Conservation (phyloP, 345 rosid genomes). For the Erodium maritimum region DNA sequence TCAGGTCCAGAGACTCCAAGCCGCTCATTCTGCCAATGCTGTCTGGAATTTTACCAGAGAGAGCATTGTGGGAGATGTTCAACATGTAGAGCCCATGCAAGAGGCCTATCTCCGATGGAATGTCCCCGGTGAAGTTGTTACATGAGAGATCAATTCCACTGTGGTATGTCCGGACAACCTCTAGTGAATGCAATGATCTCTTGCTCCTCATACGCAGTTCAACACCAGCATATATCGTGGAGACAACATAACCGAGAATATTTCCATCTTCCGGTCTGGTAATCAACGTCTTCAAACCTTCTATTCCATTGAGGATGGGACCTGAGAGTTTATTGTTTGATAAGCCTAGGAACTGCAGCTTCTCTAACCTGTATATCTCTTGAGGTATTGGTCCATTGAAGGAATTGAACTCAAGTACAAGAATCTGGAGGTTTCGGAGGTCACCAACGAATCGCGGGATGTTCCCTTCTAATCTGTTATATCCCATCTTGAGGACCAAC, state of each 20-base stretch:
- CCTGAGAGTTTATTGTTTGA: slow-evolving; percentile 11
- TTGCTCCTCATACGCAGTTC: slow-evolving; percentile 6
- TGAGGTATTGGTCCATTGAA: slow-evolving; percentile 9
- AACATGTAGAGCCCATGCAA: slow-evolving; percentile 8
- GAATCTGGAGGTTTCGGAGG: slow-evolving; percentile 3
- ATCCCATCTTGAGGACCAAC: not conserved
- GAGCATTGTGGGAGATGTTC: slow-evolving; percentile 7
- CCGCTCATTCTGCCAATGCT: slow-evolving; percentile 10
- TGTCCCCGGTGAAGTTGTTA: slow-evolving; percentile 6
- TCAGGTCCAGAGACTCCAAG: slow-evolving; percentile 12
- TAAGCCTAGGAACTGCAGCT: slow-evolving; percentile 11
- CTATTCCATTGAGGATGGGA: slow-evolving; percentile 1
- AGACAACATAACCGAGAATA: not conserved
- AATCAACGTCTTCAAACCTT: not conserved
- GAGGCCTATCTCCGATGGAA: slow-evolving; percentile 7
- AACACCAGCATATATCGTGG: slow-evolving; percentile 3
- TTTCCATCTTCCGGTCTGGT: not conserved
- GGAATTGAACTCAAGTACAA: slow-evolving; percentile 5
- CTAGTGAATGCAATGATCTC: not conserved
- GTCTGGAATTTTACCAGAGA: slow-evolving; percentile 5
- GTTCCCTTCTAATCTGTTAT: not conserved
- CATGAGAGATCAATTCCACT: slow-evolving; percentile 10
- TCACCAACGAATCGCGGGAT: slow-evolving; percentile 1
- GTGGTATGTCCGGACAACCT: slow-evolving; percentile 3
- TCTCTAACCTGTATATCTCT: slow-evolving; percentile 8